Percentiles rank a stretch among this genome's conserved stretches.
Conservation (phyloP, 176 grass and related monocot species). For the Stipa capillata region DNA sequence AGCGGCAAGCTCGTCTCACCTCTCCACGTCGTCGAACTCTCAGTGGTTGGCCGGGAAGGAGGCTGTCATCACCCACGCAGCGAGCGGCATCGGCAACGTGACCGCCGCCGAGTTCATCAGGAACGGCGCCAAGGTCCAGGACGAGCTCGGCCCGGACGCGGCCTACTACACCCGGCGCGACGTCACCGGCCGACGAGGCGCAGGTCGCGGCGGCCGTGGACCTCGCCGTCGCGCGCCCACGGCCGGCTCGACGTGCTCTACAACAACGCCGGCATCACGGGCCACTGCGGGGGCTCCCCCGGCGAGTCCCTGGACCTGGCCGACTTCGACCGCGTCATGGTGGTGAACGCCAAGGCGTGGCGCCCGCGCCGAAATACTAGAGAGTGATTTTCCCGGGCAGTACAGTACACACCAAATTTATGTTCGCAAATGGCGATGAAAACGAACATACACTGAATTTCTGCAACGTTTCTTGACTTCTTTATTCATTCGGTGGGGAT, state of each 20-base stretch:
- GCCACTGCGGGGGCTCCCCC: background rate
- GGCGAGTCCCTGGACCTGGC: background rate
- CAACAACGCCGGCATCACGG: background rate
- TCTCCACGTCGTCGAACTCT: background rate
- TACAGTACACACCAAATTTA: no score
- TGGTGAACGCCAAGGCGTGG: slow-evolving; percentile 33
- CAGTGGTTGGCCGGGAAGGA: background rate
- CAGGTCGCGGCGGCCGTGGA: background rate
- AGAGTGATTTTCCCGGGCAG: no score
- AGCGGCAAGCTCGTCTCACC: background rate
- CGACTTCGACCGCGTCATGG: slow-evolving; percentile 52
- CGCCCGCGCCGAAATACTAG: slow-evolving; percentile 22
- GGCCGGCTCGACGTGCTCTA: background rate
- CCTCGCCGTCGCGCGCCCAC: background rate
- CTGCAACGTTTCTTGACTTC: no score
- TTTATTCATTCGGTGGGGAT: no score
- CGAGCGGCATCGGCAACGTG: background rate
- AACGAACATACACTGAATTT: no score
- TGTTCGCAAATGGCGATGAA: no score
- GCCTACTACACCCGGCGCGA: background rate
- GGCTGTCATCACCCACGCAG: background rate
- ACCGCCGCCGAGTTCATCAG: background rate
- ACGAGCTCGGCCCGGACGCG: background rate
- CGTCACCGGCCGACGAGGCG: background rate
- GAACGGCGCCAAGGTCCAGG: background rate